Evolutionary conservation across 2,329 filamentous ascomycete genomes (phyloP).

Genomic region (Penicillium palitans): DNA sequence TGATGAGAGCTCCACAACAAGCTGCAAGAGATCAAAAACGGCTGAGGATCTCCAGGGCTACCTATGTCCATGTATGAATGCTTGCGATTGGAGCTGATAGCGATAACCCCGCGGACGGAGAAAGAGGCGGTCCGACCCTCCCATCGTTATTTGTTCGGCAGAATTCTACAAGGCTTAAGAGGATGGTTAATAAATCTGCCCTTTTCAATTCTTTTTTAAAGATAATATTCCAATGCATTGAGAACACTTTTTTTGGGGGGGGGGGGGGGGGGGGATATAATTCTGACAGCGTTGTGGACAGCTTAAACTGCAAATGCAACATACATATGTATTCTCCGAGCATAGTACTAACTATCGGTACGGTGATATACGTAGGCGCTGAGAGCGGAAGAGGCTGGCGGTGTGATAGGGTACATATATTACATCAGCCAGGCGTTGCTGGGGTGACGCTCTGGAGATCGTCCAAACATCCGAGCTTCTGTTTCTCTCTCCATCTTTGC

Average conservation of each 20-base stretch:
- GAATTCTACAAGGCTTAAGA: neutral
- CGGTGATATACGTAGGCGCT: too few species aligned
- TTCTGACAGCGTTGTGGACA: neutral
- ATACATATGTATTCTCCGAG: neutral
- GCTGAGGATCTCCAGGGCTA: conserved; percentile 1
- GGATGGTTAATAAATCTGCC: neutral
- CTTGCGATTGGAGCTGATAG: conserved; percentile 16
- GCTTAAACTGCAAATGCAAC: neutral
- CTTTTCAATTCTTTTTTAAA: neutral
- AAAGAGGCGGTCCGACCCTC: conserved; percentile 33
- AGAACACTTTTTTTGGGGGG: too few species aligned
- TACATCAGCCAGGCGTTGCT: conserved; percentile 19
- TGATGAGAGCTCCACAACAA: conserved; percentile 19
- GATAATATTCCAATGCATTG: neutral
- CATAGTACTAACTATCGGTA: neutral
- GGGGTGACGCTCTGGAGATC: conserved; percentile 16
- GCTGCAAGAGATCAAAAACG: neutral
- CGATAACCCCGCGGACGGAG: conserved; percentile 36
- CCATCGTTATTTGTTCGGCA: neutral
- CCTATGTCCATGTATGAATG: conserved; percentile 8
- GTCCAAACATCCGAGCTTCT: conserved; percentile 23
- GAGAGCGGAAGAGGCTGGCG: neutral
- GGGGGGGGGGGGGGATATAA: too few species aligned
- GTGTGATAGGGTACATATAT: neutral
- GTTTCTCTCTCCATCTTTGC: conserved; percentile 12